Base-by-base conservation (phyloP, 2,329 filamentous ascomycete genomes). In the Dothistroma pini region DNA sequence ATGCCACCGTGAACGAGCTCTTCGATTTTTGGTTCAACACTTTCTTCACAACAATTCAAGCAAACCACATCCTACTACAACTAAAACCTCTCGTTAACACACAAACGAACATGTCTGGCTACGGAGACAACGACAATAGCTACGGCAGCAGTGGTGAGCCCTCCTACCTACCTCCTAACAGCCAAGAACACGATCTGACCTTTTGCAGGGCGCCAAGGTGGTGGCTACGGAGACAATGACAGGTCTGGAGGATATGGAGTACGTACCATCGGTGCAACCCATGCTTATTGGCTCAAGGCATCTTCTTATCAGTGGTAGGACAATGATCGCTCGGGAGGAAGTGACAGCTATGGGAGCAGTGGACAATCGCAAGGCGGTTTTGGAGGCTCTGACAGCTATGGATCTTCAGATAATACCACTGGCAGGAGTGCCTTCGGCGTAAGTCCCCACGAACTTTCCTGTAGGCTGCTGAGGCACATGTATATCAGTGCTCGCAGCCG, bases 171-270 rank as follows among this genome's bases (percentile, higher is more conserved):
- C 16, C 55, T 14, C 21, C 19, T 29, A 32, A 25, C 44, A n/a
- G 41, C 12, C n/a, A 41, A 31, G 49, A 3, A 25, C n/a, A 4
- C 12, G 5, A 21, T 58, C 56, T 58, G 49, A 58, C 10, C 31
- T 53, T 9, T 44, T 22, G 29, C 48, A 58, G 56, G 34, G 8
- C 47, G 56, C 56, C 56, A 53, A 58, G 54, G 54, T n/a, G 54
- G 41, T 49, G 41, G 54, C 38, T 34, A 53, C 35, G 56, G 50
- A 32, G 34, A 35, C 48, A 44, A 41, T 22, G 38, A 48, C 6
- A 31, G 38, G 16, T 58, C 62, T 49, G 59, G 56, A 34, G 56
- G 58, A 12, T 59, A 47, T 41, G 59, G 57, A 31, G 63, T 63
- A 63, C 48, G 61, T 63, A 55, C 29, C 25, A 10, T 10, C 21